Conservation (phyloP, 495 filamentous ascomycete species). For the Hypoxylon perforatum region DNA sequence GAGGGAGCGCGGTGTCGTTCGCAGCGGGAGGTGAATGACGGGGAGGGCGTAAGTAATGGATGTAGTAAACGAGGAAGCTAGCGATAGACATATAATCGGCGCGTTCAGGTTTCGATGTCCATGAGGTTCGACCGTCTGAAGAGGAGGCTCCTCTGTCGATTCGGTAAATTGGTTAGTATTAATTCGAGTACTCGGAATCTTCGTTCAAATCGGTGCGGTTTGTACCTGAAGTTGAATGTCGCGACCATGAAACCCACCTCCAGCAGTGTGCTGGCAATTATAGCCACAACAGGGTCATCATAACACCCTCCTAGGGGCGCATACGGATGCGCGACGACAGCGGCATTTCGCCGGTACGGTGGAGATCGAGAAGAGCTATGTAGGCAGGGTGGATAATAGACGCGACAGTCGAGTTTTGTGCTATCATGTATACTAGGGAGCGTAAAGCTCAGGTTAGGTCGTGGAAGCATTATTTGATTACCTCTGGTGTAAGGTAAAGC, state of each 20-base stretch:
- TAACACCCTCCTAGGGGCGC: conserved; percentile 86
- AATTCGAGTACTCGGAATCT: background rate
- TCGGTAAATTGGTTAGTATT: conserved; percentile 18
- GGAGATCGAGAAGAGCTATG: conserved; percentile 34
- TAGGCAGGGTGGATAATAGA: conserved; percentile 74
- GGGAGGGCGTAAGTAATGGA: conserved; percentile 59
- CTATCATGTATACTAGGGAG: conserved; percentile 88
- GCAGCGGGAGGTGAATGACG: background rate
- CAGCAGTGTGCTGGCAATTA: conserved; percentile 71
- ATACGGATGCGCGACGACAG: conserved; percentile 91
- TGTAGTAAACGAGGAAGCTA: conserved; percentile 79
- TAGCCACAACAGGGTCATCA: conserved; percentile 80
- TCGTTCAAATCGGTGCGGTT: background rate
- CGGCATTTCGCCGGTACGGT: conserved; percentile 66
- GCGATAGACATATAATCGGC: conserved; percentile 83
- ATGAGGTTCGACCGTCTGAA: conserved; percentile 82
- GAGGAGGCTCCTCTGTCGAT: conserved; percentile 77
- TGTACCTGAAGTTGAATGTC: conserved; percentile 93
- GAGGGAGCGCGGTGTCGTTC: background rate
- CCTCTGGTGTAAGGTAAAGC: conserved; percentile 3
- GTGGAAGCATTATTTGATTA: conserved; percentile 51
- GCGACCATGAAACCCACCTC: conserved; percentile 77
- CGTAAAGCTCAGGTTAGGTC: conserved; percentile 75
- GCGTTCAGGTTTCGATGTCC: conserved; percentile 83
- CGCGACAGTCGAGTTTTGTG: conserved; percentile 76